Base-by-base conservation (phyloP, 2,329 filamentous ascomycete species). In the Boeremia exigua region DNA sequence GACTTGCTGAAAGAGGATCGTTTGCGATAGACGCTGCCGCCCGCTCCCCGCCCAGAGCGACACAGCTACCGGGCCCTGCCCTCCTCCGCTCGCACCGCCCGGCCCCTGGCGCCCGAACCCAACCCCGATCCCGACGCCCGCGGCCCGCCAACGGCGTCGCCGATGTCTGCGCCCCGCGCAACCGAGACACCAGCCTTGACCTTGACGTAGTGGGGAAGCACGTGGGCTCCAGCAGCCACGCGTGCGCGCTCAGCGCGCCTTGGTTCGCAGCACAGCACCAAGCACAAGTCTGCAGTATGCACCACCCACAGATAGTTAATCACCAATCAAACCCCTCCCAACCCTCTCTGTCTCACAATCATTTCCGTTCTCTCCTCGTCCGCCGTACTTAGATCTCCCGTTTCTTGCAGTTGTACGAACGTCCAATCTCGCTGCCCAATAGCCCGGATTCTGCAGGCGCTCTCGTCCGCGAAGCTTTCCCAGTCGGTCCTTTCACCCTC, bases 1-100 rank as follows among this genome's bases (percentile, higher is more conserved):
- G 3, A 12, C 19, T 29, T n/a, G n/a, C n/a, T n/a, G n/a, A n/a
- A n/a, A 57, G 54, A 57, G 45, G 54, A 57, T 28, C 54, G 54
- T 28, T 44, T 57, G 43, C 54, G 54, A 33, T 57, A 47, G 28
- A 14, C 11, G 17, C 15, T 3, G 10, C 8, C 6, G 28, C 17
- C n/a, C 23, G 23, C 25, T 32, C 14, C 10, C 23, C 10, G 2
- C 38, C 10, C 30, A 11, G 3, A 36, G 27, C 38, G 25, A 34
- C 25, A 33, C 15, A n/a, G 28, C 29, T 5, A 23, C 19, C 19
- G 19, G n/a, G n/a, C n/a, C n/a, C n/a, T n/a, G n/a, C n/a, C n/a
- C n/a, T n/a, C n/a, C n/a, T n/a, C n/a, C n/a, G 19, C 19, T 23
- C 19, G 19, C 19, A 23, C 19, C 19, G 19, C 19, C 19, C 19